Evolutionary conservation across 495 filamentous ascomycete genomes (phyloP), one percentile per base, ranked within the genome.

Genomic region (Penicillium longicatenatum): DNA sequence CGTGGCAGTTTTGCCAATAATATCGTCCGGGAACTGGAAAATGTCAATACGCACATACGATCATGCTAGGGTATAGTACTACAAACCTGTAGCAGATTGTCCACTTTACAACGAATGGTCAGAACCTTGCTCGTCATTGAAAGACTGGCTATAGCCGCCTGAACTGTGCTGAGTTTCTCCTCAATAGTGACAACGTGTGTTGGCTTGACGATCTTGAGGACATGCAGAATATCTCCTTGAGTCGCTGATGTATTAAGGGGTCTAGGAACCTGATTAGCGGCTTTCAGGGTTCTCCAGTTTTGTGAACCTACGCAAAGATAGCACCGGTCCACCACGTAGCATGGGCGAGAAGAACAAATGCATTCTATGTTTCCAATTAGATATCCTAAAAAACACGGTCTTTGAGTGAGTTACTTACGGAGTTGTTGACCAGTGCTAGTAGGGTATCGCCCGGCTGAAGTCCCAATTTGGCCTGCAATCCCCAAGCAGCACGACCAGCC

Each of bases 361-460:
- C 54, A 43, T 56, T 56, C 54, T 56, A 42, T 21, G 30, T 14
- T 14, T 43, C 20, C 16, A 56, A 50, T 50, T 29, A 56, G 54
- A 56, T n/a, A n/a, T n/a, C n/a, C n/a, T n/a, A n/a, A n/a, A n/a
- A n/a, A n/a, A n/a, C n/a, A n/a, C n/a, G n/a, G n/a, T n/a, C n/a
- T 6, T 35, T 14, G 10, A 9, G 6, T 35, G 31, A 12, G 6
- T 35, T n/a, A 7, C 58, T 42, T 57, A 64, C 58, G 9, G 57
- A 57, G 33, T 64, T 64, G 24, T 52, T 57, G 9, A 64, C 62
- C 48, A 61, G 52, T 22, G 62, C 62, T 16, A 64, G 49, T 29
- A 64, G 35, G 7, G 54, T 53, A 58, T 64, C 54, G 10, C 58
- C 58, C 21, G 52, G 21, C 37, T 64, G 35, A 4, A 64, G 44